Evolutionary conservation across 1,284 basidiomycete genomes (phyloP).

Genomic region (Blastosporella zonata): DNA sequence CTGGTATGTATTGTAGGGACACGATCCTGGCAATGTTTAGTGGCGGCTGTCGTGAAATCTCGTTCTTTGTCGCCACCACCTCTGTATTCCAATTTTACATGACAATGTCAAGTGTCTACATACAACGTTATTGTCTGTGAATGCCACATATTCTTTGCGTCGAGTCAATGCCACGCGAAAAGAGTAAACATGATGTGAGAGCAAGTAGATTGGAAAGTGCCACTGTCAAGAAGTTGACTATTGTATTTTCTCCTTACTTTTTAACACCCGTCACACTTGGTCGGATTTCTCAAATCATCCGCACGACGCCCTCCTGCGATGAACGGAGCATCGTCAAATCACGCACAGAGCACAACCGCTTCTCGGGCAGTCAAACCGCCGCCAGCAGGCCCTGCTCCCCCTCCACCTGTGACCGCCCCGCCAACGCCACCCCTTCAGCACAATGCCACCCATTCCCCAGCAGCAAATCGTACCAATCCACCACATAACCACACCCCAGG

Average conservation of each 20-base stretch:
- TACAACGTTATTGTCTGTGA: background rate
- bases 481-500: conserved; percentile 30
- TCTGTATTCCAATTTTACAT: background rate
- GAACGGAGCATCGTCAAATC: conserved; percentile 38
- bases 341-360: conserved; percentile 27
- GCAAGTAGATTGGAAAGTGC: conserved; percentile 1
- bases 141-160: background rate
- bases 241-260: conserved; percentile 16
- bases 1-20: no score
- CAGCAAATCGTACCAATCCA: conserved; percentile 26
- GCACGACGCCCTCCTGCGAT: conserved; percentile 26
- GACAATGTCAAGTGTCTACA: background rate
- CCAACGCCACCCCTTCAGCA: conserved; percentile 39
- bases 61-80: background rate
- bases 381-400: conserved; percentile 58
- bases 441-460: conserved; percentile 23
- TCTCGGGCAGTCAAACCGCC: conserved; percentile 36
- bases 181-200: background rate
- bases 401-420: conserved; percentile 49
- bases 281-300: conserved; percentile 16
- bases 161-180: background rate
- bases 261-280: conserved; percentile 15
- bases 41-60: no score
- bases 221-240: background rate
- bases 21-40: background rate